Conservation (phyloP, 345 rosid genomes). For the Excoecaria agallocha region DNA sequence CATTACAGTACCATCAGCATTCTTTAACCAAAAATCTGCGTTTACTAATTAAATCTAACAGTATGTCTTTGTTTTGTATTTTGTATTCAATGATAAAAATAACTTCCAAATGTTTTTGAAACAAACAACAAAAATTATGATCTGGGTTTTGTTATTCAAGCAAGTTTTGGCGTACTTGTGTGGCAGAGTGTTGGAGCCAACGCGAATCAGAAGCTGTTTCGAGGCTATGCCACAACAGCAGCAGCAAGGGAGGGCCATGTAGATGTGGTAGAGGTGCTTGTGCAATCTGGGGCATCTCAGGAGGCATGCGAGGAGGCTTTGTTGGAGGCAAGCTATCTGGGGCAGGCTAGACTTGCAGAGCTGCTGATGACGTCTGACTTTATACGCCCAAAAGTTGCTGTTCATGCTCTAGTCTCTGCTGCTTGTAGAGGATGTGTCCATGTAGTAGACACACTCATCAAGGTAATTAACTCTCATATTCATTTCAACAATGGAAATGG, state of each 20-base stretch:
- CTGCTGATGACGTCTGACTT: slow-evolving; percentile 23
- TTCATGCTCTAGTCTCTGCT: slow-evolving; percentile 30
- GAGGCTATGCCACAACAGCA: slow-evolving; percentile 31
- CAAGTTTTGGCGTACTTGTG: background rate
- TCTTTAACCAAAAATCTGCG: background rate
- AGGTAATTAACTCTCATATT: slow-evolving; percentile 12
- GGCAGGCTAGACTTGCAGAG: slow-evolving; percentile 21
- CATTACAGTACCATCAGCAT: background rate
- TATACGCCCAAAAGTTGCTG: slow-evolving; percentile 28
- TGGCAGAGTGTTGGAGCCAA: slow-evolving; percentile 27
- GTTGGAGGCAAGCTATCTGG: slow-evolving; percentile 27
- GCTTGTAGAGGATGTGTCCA: slow-evolving; percentile 25
- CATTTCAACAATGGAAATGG: background rate
- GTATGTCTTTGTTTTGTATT: background rate
- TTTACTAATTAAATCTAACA: background rate
- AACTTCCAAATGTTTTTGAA: background rate
- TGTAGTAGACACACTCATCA: slow-evolving; percentile 25
- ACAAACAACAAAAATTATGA: background rate
- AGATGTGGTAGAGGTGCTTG: slow-evolving; percentile 18
- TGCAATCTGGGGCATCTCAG: slow-evolving; percentile 29
- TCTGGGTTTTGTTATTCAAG: background rate
- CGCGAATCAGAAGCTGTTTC: slow-evolving; percentile 30
- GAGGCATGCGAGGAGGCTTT: slow-evolving; percentile 35
- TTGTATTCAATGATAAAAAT: background rate
- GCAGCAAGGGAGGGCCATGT: slow-evolving; percentile 32